Evolutionary conservation across 768 basidiomycete genomes (phyloP).

Genomic region (Lentinula aciculospora): DNA sequence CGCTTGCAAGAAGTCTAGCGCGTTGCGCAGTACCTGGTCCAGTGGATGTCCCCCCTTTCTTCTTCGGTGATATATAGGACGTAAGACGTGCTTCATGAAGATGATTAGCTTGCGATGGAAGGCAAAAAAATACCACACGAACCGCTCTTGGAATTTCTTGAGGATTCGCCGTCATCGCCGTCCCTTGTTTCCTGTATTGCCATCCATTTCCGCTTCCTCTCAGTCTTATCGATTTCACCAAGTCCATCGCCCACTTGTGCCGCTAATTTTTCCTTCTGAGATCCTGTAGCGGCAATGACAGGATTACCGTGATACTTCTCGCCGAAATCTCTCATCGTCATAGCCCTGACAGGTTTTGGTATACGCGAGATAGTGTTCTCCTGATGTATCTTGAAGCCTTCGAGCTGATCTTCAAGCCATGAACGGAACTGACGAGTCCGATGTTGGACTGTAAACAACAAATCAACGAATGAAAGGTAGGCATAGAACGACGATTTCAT

Average conservation of each 20-base stretch:
- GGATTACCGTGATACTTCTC: constrained; percentile 74
- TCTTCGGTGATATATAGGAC: constrained; percentile 42
- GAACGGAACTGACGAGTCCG: constrained; percentile 68
- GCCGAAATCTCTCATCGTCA: constrained; percentile 75
- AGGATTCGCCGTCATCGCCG: constrained; percentile 27
- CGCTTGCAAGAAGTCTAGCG: constrained; percentile 31
- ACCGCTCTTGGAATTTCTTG: constrained; percentile 61
- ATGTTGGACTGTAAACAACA: constrained; percentile 52
- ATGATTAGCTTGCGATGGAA: neutral
- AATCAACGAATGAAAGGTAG: constrained; percentile 1
- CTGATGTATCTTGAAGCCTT: constrained; percentile 70
- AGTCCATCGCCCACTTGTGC: constrained; percentile 42
- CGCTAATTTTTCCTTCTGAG: constrained; percentile 58
- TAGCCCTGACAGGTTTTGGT: constrained; percentile 65
- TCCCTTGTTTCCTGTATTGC: constrained; percentile 50
- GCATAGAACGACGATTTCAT: constrained; percentile 10
- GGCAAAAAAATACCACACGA: constrained; percentile 18
- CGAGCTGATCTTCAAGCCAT: constrained; percentile 69
- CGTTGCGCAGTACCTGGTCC: constrained; percentile 50
- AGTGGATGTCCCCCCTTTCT: constrained; percentile 43
- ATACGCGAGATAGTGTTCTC: constrained; percentile 71
- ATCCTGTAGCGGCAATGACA: constrained; percentile 62
- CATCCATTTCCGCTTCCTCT: constrained; percentile 75
- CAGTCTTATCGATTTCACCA: constrained; percentile 58
- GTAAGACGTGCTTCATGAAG: constrained; percentile 35